A percentile compares a stretch with the other conserved stretches of the same genome.
phyloP scores from a whole-genome alignment of 495 filamentous ascomycete genomes.

The Aspergillus campestris region DNA sequence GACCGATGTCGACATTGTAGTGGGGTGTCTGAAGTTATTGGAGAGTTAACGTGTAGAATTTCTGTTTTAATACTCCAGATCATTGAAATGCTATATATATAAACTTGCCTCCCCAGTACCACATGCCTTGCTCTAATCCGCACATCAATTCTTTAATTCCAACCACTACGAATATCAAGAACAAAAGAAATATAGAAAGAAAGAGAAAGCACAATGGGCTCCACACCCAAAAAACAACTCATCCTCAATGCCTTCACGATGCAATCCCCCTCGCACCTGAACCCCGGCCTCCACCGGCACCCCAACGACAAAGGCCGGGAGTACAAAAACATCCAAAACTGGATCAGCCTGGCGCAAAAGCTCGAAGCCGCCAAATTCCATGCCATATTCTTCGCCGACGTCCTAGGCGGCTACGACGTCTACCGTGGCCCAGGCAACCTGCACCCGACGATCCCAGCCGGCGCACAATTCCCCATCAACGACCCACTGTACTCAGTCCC shows the following conservation, averaged over 20 bases:
- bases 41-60: too few relatives aligned
- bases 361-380: conserved; percentile 44
- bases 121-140: too few relatives aligned
- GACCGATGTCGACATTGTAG: too few relatives aligned
- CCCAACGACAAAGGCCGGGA: conserved; percentile 37
- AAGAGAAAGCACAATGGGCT: background rate
- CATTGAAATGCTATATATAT: too few relatives aligned
- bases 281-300: conserved; percentile 41
- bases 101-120: too few relatives aligned
- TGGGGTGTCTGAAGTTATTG: too few relatives aligned
- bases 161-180: too few relatives aligned
- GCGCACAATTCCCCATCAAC: conserved; percentile 61
- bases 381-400: conserved; percentile 49
- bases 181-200: too few relatives aligned
- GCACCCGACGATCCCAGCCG: conserved; percentile 49
- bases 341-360: conserved; percentile 38
- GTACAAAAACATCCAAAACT: conserved; percentile 41
- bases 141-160: too few relatives aligned
- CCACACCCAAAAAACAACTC: conserved; percentile 34
- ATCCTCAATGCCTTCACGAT: conserved; percentile 53
- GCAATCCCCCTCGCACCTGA: conserved; percentile 41
- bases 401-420: conserved; percentile 54
- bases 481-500: conserved; percentile 37
- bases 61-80: too few relatives aligned
- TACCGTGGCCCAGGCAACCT: conserved; percentile 51